Conservation (phyloP, 2,329 filamentous ascomycete genomes). For the Uncinocarpus reesii region DNA sequence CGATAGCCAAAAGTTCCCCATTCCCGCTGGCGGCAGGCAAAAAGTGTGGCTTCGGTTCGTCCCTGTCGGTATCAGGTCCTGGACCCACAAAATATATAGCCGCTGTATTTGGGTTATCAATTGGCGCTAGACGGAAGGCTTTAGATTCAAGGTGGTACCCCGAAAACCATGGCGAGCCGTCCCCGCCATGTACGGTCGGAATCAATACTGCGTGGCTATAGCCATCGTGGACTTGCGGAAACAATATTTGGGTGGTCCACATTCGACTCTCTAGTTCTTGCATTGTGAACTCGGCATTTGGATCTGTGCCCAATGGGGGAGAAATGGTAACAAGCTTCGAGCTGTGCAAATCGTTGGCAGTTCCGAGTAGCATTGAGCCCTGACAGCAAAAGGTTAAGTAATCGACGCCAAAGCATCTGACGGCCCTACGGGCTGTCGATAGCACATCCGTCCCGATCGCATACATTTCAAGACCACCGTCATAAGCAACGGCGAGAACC, state of each 20-base stretch:
- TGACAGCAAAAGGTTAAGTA: conserved; percentile 65
- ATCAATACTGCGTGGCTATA: conserved; percentile 68
- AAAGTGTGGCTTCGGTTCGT: conserved; percentile 57
- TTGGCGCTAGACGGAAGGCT: conserved; percentile 65
- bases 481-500: conserved; percentile 73
- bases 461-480: conserved; percentile 79
- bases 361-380: conserved; percentile 67
- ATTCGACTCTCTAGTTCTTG: conserved; percentile 58
- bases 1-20: conserved; percentile 62
- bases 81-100: conserved; percentile 72
- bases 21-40: conserved; percentile 57
- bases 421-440: conserved; percentile 58
- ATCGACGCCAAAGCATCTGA: conserved; percentile 69
- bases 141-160: conserved; percentile 68
- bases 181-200: conserved; percentile 34
- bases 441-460: conserved; percentile 57
- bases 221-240: conserved; percentile 67
- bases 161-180: conserved; percentile 63
- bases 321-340: conserved; percentile 67
- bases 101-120: conserved; percentile 64
- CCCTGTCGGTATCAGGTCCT: conserved; percentile 33
- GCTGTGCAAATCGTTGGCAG: conserved; percentile 54
- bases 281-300: conserved; percentile 40
- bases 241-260: conserved; percentile 79
- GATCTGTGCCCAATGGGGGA: conserved; percentile 63